A percentile compares a stretch with the other conserved stretches of the same genome.
phyloP scores from a whole-genome alignment of 2,329 filamentous ascomycete species.

The Plectosphaerella plurivora region DNA sequence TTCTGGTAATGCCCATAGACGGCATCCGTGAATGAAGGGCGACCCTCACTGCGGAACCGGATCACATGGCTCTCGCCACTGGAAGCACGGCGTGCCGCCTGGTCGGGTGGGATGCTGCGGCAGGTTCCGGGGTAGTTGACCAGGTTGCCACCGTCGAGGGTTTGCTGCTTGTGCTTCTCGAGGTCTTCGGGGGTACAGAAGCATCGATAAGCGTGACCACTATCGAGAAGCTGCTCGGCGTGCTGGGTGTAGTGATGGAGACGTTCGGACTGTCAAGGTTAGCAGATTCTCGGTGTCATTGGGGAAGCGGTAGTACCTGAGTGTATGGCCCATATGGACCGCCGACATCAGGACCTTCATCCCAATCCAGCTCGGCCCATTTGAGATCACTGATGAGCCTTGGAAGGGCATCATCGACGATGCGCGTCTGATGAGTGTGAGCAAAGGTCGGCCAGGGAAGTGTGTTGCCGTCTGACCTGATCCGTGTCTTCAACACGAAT shows the following conservation, averaged over 20 bases:
- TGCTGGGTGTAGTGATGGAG: constrained; percentile 68
- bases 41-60: constrained; percentile 63
- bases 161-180: constrained; percentile 58
- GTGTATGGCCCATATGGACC: constrained; percentile 82
- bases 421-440: constrained; percentile 59
- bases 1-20: constrained; percentile 69
- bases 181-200: constrained; percentile 79
- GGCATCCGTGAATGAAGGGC: constrained; percentile 67
- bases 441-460: neutral
- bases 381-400: constrained; percentile 72
- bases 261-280: constrained; percentile 64
- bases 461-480: constrained; percentile 50
- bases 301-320: constrained; percentile 47
- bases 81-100: constrained; percentile 67
- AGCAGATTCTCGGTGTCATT: neutral
- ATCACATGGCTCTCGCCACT: constrained; percentile 71
- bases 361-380: constrained; percentile 90
- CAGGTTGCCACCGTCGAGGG: constrained; percentile 45
- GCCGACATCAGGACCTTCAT: constrained; percentile 84
- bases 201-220: constrained; percentile 81
- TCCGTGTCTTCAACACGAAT: constrained; percentile 94
- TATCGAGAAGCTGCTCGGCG: constrained; percentile 62
- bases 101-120: constrained; percentile 56
- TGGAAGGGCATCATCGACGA: constrained; percentile 74
- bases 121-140: constrained; percentile 63